Base-by-base conservation (phyloP, 2,329 filamentous ascomycete species). In the Penicillium palitans region DNA sequence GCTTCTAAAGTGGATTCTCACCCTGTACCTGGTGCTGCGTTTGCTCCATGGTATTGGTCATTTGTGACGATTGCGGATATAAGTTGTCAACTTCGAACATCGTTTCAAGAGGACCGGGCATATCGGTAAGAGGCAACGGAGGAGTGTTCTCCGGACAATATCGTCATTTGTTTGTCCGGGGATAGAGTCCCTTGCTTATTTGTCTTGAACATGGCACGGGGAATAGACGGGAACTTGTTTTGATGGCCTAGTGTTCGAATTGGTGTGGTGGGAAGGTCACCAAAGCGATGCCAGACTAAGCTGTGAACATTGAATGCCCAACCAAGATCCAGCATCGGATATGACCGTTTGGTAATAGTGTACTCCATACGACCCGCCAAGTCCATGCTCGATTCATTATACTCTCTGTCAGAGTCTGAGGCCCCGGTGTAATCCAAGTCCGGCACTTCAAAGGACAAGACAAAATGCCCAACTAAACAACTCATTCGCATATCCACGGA, bases 401-500 rank as follows among this genome's bases (percentile, higher is more conserved):
- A 13, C 12, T 33, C 31, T n/a, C 12, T n/a, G n/a, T 37, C 10
- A 25, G 12, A 42, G 39, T 46, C 46, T n/a, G 39, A 27, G 41
- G 19, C n/a, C 44, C 51, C 29, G 3, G 21, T 47, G 24, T 55
- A 51, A 40, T 45, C 39, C 25, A 25, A 39, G 29, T 24, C 50
- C 46, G 42, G 47, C 46, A 45, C 61, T 24, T 27, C 37, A 25
- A 50, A 52, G 40, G 57, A 56, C 50, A 21, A 59, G 6, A 57
- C 45, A 12, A 19, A 27, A 33, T 51, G 42, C 35, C 31, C 41
- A 31, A 45, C n/a, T 19, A n/a, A 24, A n/a, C 13, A 12, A 15
- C 19, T 35, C 29, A 35, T 17, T 12, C 8, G 45, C 19, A 42
- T 19, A n/a, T n/a, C 15, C 29, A 54, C 55, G 58, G 60, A 19